A percentile compares a stretch with the other conserved stretches of the same genome.
phyloP scores from a whole-genome alignment of 441 rosid species.

The Raphanus hybrid region DNA sequence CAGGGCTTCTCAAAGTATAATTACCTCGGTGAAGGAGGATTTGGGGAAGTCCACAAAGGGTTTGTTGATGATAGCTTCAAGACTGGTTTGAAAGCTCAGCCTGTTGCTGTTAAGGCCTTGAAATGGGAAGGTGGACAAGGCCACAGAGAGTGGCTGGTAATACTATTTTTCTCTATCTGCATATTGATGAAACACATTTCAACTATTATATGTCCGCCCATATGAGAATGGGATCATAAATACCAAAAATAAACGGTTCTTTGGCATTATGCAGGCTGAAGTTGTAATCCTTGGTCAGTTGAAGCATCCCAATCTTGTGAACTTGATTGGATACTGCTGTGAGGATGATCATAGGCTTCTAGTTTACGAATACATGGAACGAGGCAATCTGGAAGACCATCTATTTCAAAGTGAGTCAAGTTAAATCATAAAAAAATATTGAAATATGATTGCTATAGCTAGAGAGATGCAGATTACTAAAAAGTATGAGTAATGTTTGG shows the following conservation, averaged over 20 bases:
- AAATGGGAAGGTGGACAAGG: conserved; percentile 84
- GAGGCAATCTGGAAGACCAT: conserved; percentile 88
- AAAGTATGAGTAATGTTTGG: conserved; percentile 13
- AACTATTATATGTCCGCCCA: background rate
- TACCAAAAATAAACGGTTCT: background rate
- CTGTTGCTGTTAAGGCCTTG: conserved; percentile 83
- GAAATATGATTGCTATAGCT: background rate
- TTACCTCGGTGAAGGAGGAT: conserved; percentile 83
- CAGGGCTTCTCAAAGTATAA: conserved; percentile 63
- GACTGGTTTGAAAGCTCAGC: conserved; percentile 67
- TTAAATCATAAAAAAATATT: background rate
- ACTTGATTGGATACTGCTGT: conserved; percentile 80
- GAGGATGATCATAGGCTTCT: conserved; percentile 79
- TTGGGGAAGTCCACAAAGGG: conserved; percentile 88
- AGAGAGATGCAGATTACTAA: conserved; percentile 22
- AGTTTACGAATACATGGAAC: conserved; percentile 77
- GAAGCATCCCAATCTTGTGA: conserved; percentile 78
- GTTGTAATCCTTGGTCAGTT: conserved; percentile 86
- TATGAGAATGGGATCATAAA: background rate
- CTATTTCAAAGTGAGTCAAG: conserved; percentile 65
- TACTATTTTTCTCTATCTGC: background rate
- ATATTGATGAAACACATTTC: conserved; percentile 6
- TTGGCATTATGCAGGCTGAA: conserved; percentile 61
- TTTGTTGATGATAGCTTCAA: conserved; percentile 68
- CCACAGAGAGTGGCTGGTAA: conserved; percentile 89